A percentile compares a stretch with the other conserved stretches of the same genome.
Evolutionary conservation across 75 land plant species (phyloP).

Genomic region (Pinus taeda): DNA sequence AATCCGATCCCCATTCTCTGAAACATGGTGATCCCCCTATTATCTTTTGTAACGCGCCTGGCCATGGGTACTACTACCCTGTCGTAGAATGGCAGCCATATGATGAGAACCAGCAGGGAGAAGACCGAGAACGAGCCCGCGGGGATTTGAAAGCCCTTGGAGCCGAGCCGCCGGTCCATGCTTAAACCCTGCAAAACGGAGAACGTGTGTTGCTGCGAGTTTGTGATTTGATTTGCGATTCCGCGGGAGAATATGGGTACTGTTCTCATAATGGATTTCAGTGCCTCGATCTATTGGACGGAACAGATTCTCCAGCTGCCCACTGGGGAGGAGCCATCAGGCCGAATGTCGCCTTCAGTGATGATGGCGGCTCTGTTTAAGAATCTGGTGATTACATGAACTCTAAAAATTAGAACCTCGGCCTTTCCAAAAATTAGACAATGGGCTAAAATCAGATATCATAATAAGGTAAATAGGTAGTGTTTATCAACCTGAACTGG

Average conservation of each 20-base stretch:
- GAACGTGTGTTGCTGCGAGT: neutral
- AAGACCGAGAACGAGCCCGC: slow-evolving; percentile 14
- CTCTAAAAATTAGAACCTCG: too few relatives aligned
- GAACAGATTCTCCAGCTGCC: slow-evolving; percentile 25
- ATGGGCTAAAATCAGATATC: too few relatives aligned
- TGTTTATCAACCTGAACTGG: neutral
- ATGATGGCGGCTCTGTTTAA: slow-evolving; percentile 16
- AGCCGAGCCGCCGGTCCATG: slow-evolving; percentile 14
- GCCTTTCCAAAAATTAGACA: too few relatives aligned
- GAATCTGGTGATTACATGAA: slow-evolving; percentile 2
- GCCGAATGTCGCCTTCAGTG: slow-evolving; percentile 22
- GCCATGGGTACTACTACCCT: neutral
- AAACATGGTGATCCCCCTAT: slow-evolving; percentile 10
- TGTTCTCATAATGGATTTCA: neutral
- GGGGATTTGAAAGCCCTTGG: slow-evolving; percentile 5
- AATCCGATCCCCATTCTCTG: slow-evolving; percentile 25
- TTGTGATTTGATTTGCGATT: neutral
- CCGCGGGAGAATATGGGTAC: neutral
- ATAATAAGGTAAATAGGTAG: too few relatives aligned
- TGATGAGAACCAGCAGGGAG: neutral
- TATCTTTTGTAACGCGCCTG: slow-evolving; percentile 5
- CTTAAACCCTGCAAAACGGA: neutral
- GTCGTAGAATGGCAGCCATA: slow-evolving; percentile 19
- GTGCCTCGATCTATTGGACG: slow-evolving; percentile 3
- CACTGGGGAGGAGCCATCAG: slow-evolving; percentile 14